A percentile compares a stretch with the other conserved stretches of the same genome.
Conservation (phyloP, 1,284 basidiomycete species). For the Tylopilus microsporus region DNA sequence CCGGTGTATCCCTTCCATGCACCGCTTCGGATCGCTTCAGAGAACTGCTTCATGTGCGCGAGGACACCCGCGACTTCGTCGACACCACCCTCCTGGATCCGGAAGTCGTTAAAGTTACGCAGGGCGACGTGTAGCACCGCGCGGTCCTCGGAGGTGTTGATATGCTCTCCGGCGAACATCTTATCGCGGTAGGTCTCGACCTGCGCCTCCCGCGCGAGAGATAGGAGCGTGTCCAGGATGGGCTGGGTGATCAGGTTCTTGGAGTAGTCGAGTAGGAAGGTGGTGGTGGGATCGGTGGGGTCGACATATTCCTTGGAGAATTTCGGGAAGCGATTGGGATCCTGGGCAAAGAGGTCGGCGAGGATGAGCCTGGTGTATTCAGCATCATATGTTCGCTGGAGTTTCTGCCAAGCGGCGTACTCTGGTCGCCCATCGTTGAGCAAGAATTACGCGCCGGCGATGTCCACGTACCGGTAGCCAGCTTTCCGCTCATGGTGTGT, state of each 20-base stretch:
- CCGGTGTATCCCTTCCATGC: slow-evolving; percentile 97
- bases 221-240: slow-evolving; percentile 72
- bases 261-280: slow-evolving; percentile 91
- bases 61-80: slow-evolving; percentile 83
- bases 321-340: slow-evolving; percentile 81
- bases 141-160: slow-evolving; percentile 97
- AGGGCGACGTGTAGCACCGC: slow-evolving; percentile 95
- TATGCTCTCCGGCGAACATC: slow-evolving; percentile 95
- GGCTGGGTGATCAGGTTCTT: slow-evolving; percentile 94
- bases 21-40: slow-evolving; percentile 80
- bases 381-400: slow-evolving; percentile 78
- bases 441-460: background rate
- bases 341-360: slow-evolving; percentile 86
- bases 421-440: slow-evolving; percentile 43
- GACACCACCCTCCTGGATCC: slow-evolving; percentile 77
- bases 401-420: slow-evolving; percentile 87
- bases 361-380: slow-evolving; percentile 76
- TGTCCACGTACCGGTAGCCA: slow-evolving; percentile 43
- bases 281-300: slow-evolving; percentile 60
- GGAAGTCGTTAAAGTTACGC: slow-evolving; percentile 76
- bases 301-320: slow-evolving; percentile 79
- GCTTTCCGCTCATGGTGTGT: slow-evolving; percentile 47
- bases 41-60: slow-evolving; percentile 88
- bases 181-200: slow-evolving; percentile 84
- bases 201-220: slow-evolving; percentile 80